A percentile compares a stretch with the other conserved stretches of the same genome.
phyloP scores from a whole-genome alignment of 176 grass and related monocot genomes.

The Oryza meyeriana region DNA sequence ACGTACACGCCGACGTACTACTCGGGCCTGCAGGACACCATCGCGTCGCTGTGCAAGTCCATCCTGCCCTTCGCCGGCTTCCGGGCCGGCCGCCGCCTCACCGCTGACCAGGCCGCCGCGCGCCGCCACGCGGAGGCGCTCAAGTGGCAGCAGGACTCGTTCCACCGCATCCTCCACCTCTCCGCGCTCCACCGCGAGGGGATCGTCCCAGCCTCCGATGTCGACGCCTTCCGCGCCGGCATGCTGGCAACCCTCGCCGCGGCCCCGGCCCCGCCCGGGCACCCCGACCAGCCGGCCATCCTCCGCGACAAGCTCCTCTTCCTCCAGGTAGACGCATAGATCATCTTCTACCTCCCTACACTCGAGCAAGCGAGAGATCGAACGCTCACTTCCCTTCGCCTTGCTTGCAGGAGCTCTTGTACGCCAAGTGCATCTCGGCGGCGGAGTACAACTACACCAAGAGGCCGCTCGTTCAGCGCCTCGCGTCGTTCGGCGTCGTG shows the following conservation, averaged over 20 bases:
- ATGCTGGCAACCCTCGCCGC: constrained; percentile 62
- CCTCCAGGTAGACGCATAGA: constrained; percentile 48
- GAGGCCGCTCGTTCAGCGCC: constrained; percentile 65
- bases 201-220: constrained; percentile 72
- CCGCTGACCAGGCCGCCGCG: constrained; percentile 63
- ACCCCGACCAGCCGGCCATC: constrained; percentile 52
- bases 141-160: constrained; percentile 96
- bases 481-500: constrained; percentile 67
- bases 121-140: constrained; percentile 67
- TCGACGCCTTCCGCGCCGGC: constrained; percentile 59
- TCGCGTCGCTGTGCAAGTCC: constrained; percentile 91
- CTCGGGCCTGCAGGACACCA: constrained; percentile 89
- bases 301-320: constrained; percentile 89
- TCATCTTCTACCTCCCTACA: not conserved
- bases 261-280: constrained; percentile 28
- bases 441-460: constrained; percentile 86
- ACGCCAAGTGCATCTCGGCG: constrained; percentile 70
- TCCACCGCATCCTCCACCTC: constrained; percentile 94
- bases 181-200: constrained; percentile 77
- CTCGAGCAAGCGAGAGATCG: not conserved
- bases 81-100: constrained; percentile 50
- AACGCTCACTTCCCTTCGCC: not conserved
- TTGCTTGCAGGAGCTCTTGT: constrained; percentile 59
- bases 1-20: constrained; percentile 88
- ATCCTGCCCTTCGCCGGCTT: constrained; percentile 63